Percentiles rank a stretch among this genome's conserved stretches.
Evolutionary conservation across 225 moss, liverwort and hornwort genomes (phyloP).

Genomic region (Asterella californica): DNA sequence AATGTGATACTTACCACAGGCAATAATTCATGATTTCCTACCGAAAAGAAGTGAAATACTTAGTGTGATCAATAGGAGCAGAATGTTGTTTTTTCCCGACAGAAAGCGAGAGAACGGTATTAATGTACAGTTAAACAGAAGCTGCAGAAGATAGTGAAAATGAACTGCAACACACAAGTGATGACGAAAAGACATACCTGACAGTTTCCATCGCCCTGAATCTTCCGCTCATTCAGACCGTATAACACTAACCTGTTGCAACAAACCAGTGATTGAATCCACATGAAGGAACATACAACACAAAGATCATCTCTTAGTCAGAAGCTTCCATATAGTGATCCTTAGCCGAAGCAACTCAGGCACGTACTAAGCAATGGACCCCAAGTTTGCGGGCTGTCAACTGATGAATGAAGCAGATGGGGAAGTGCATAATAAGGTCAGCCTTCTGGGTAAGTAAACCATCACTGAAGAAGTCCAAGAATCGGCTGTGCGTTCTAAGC

Average conservation of each 20-base stretch:
- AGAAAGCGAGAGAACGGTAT: not conserved
- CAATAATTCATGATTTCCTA: not conserved
- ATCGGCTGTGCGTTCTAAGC: not conserved
- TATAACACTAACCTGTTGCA: conserved; percentile 62
- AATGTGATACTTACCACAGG: not conserved
- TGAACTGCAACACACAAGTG: not conserved
- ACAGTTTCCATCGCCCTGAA: conserved; percentile 96
- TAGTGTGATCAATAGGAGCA: not conserved
- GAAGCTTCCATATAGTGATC: not conserved
- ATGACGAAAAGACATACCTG: conserved; percentile 52
- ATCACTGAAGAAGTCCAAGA: not conserved
- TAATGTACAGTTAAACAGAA: not conserved
- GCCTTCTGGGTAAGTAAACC: not conserved
- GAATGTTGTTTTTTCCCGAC: not conserved
- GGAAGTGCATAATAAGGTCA: too few relatives aligned
- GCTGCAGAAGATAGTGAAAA: not conserved
- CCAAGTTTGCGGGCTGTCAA: too few relatives aligned
- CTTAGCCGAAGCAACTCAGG: too few relatives aligned
- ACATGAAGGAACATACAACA: not conserved
- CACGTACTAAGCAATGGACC: too few relatives aligned
- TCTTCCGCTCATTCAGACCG: conserved; percentile 77
- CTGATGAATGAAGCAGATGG: too few relatives aligned
- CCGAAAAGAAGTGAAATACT: not conserved
- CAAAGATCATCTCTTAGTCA: not conserved
- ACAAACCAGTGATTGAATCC: not conserved